These are phyloP conservation scores for Paramecium biaurelia DNA, from an alignment of 73 alveolate species.

Conservation along the genomic window DNA sequence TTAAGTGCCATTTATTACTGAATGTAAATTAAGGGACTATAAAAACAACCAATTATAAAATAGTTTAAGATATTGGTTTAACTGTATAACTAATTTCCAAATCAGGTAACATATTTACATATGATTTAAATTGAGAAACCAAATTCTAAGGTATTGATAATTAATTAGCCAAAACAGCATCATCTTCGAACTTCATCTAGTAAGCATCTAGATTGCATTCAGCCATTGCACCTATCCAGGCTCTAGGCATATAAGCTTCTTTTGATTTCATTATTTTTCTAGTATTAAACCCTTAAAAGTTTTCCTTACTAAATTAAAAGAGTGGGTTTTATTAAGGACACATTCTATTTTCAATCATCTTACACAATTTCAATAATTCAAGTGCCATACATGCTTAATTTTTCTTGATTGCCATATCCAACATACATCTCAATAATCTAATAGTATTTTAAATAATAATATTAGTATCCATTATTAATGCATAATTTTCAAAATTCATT, in stretches of 20 bases:
- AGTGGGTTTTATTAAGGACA: constrained; percentile 86
- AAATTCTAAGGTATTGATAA: constrained; percentile 45
- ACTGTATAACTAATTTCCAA: constrained; percentile 84
- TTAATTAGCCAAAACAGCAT: constrained; percentile 64
- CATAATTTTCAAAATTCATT: constrained; percentile 75
- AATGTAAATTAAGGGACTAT: constrained; percentile 88
- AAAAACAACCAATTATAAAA: constrained; percentile 71
- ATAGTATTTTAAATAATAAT: constrained; percentile 93
- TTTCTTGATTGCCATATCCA: constrained; percentile 93
- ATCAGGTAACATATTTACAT: constrained; percentile 87
- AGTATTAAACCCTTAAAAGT: constrained; percentile 76
- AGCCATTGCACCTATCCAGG: constrained; percentile 77
- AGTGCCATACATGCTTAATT: constrained; percentile 83
- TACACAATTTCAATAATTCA: constrained; percentile 81
- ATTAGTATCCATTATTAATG: constrained; percentile 91
- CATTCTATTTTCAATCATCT: constrained; percentile 89
- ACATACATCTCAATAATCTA: constrained; percentile 96
- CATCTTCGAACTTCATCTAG: constrained; percentile 72
- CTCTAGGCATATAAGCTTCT: constrained; percentile 84
- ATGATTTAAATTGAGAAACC: constrained; percentile 75
- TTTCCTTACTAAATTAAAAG: constrained; percentile 83
- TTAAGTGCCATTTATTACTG: constrained; percentile 94
- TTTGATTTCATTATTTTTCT: constrained; percentile 72
- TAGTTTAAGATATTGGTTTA: constrained; percentile 97
- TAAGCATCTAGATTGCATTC: constrained; percentile 71